These are phyloP conservation scores for Avena insularis DNA, from an alignment of 176 grass and related monocot species.

Conservation along the genomic window DNA sequence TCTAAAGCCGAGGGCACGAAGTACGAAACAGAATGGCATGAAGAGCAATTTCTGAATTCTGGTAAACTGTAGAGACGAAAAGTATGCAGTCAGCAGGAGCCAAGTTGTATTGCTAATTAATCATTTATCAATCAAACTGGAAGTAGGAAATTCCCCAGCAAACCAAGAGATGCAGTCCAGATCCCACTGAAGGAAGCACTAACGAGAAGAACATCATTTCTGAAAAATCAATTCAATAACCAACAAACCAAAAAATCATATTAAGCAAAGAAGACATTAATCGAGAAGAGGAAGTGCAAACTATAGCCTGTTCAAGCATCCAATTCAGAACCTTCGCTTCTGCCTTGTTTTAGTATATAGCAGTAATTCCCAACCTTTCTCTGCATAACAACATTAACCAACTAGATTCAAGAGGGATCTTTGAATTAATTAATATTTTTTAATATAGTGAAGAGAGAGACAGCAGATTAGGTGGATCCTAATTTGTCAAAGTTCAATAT, in stretches of 20 bases:
- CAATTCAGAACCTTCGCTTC: background rate
- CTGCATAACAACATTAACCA: background rate
- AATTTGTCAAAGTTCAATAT: background rate
- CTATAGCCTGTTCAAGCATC: background rate
- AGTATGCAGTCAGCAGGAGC: background rate
- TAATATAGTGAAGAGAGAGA: background rate
- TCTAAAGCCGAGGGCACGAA: background rate
- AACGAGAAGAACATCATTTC: background rate
- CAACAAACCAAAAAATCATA: background rate
- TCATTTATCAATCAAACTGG: background rate
- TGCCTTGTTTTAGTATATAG: background rate
- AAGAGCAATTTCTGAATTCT: background rate
- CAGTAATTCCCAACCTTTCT: background rate
- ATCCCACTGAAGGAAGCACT: background rate
- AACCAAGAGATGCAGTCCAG: background rate
- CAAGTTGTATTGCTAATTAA: background rate
- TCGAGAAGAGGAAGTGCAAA: background rate
- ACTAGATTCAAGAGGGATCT: background rate
- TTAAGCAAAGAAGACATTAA: background rate
- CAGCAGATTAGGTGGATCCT: background rate
- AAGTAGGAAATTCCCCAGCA: background rate
- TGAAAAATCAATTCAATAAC: conserved; percentile 11
- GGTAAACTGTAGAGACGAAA: background rate
- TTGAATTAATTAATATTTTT: background rate
- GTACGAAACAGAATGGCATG: background rate